Evolutionary conservation across 345 rosid species (phyloP).

Genomic region (Combretum micranthum): DNA sequence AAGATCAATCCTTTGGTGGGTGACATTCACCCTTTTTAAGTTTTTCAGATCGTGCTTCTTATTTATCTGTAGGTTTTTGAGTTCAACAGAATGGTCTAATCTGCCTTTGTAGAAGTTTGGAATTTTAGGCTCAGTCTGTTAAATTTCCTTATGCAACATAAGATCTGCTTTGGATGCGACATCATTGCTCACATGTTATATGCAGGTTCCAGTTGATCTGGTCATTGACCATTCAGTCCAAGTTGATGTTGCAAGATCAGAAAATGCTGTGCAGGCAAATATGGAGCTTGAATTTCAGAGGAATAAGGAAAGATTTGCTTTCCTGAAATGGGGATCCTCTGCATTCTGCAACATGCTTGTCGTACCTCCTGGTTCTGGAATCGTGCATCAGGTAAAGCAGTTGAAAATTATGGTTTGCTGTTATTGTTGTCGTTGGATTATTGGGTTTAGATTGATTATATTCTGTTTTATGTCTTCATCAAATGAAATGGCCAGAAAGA

Average conservation of each 20-base stretch:
- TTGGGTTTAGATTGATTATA: too few species aligned
- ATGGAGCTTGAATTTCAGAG: conserved; percentile 96
- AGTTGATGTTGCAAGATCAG: conserved; percentile 92
- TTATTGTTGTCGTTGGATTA: neutral
- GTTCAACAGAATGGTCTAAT: too few species aligned
- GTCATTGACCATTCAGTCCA: conserved; percentile 99
- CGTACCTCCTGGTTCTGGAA: conserved; percentile 99
- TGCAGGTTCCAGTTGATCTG: conserved; percentile 96
- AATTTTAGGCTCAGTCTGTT: neutral
- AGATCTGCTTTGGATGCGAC: neutral
- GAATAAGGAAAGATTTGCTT: conserved; percentile 95
- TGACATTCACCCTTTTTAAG: neutral
- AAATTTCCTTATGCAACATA: neutral
- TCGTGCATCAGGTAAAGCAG: conserved; percentile 86
- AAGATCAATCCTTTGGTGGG: conserved; percentile 89
- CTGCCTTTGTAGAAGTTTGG: neutral
- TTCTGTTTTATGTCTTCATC: too few species aligned
- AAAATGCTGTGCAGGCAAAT: conserved; percentile 92
- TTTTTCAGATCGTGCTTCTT: too few species aligned
- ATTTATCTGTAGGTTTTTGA: too few species aligned
- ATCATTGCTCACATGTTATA: conserved; percentile 4
- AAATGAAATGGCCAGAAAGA: too few species aligned
- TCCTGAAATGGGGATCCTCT: conserved; percentile 95
- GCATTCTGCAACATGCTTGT: conserved; percentile 96
- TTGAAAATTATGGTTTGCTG: neutral